phyloP scores from a whole-genome alignment of 1,284 basidiomycete genomes.

The Leccinum pachyderme region DNA sequence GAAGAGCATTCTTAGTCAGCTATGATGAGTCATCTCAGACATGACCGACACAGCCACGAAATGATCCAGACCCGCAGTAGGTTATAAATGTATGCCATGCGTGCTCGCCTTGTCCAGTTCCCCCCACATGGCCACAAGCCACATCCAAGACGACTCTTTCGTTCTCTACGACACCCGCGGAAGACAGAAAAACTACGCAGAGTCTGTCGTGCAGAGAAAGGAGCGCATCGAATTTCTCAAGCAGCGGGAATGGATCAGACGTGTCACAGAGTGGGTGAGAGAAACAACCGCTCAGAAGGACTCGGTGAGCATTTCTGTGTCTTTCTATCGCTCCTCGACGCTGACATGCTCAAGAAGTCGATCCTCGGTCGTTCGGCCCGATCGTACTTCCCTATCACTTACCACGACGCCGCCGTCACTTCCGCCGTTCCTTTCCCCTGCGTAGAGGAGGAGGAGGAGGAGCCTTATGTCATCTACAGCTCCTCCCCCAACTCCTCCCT shows the following conservation, averaged over 20 bases:
- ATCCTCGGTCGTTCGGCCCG: conserved; percentile 18
- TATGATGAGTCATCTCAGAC: conserved; percentile 28
- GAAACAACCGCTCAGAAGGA: conserved; percentile 32
- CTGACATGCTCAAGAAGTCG: conserved; percentile 11
- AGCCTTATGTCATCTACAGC: conserved; percentile 36
- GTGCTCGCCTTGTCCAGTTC: conserved; percentile 21
- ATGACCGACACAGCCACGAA: conserved; percentile 27
- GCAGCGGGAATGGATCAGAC: conserved; percentile 34
- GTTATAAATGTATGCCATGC: conserved; percentile 9
- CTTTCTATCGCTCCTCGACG: background rate
- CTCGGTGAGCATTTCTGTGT: conserved; percentile 4
- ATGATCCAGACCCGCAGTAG: conserved; percentile 23
- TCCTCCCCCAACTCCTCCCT: conserved; percentile 35
- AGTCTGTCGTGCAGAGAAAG: conserved; percentile 25
- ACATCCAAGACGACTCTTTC: background rate
- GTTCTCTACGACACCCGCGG: conserved; percentile 26
- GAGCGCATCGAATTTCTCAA: conserved; percentile 37
- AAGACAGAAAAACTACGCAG: conserved; percentile 28
- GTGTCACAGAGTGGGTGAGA: conserved; percentile 37
- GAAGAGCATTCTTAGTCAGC: conserved; percentile 34
- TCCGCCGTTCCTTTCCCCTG: conserved; percentile 30
- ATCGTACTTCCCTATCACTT: conserved; percentile 12
- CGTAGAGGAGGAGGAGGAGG: conserved; percentile 31
- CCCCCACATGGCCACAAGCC: conserved; percentile 10
- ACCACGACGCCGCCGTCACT: conserved; percentile 14